Percentiles rank a stretch among this genome's conserved stretches.
Evolutionary conservation across 257 asterid species (phyloP).

Genomic region (Buddleja alternifolia): DNA sequence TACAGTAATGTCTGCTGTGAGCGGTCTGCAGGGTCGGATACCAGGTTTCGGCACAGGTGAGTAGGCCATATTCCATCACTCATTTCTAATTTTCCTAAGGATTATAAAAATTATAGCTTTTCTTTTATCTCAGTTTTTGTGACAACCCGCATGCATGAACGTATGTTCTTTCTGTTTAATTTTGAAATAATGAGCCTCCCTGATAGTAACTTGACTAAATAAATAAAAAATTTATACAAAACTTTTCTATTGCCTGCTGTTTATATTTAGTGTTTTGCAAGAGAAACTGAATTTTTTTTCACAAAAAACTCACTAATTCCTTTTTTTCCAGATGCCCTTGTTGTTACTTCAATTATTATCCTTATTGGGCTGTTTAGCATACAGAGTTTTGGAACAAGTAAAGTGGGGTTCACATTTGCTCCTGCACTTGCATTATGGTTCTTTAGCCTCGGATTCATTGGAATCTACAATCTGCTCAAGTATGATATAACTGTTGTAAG

Average conservation of each 20-base stretch:
- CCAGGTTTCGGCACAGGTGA: conserved; percentile 84
- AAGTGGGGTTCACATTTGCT: conserved; percentile 88
- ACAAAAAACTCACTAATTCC: not conserved
- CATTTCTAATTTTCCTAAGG: not conserved
- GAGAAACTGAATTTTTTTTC: not conserved
- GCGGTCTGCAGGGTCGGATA: conserved; percentile 84
- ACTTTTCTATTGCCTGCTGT: not conserved
- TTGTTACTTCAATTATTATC: conserved; percentile 75
- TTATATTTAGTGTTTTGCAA: not conserved
- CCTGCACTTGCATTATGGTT: conserved; percentile 97
- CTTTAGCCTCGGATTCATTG: conserved; percentile 79
- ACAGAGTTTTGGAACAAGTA: conserved; percentile 83
- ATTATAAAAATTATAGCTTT: not conserved
- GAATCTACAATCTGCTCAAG: conserved; percentile 78
- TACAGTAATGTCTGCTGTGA: conserved; percentile 96
- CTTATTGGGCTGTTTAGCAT: conserved; percentile 83
- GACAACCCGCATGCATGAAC: not conserved
- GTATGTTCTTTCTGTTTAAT: not conserved
- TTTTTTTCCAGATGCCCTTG: conserved; percentile 77
- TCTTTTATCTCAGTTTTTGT: not conserved
- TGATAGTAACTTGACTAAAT: not conserved
- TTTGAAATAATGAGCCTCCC: not conserved
- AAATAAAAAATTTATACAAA: not conserved
- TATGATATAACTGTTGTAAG: conserved; percentile 65
- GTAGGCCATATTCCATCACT: conserved; percentile 21